Base-by-base conservation (phyloP, 2,329 filamentous ascomycete genomes). In the Colletotrichum sp. region DNA sequence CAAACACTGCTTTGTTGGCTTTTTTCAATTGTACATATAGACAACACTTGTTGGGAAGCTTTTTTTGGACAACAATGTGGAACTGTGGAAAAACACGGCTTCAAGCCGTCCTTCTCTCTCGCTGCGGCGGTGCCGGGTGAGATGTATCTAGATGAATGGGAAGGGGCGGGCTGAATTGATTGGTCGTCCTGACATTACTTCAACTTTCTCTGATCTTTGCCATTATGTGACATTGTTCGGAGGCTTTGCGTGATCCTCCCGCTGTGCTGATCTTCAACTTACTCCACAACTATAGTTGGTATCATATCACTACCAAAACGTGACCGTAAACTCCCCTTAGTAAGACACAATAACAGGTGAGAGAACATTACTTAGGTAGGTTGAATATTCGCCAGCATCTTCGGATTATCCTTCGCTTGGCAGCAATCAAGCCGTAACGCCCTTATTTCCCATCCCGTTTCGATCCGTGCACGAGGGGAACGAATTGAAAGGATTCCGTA, bases 21-120 rank as follows among this genome's bases (percentile, higher is more conserved):
- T 52, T 69, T 71, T 72, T 76, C 73, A 74, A 28, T 62, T 52
- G 74, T 76, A 76, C 49, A 76, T 74, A 76, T 76, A 65, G 28
- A 71, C 55, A 15, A 64, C 30, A 36, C 9, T 66, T 65, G 73
- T 69, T 69, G 49, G 64, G 44, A 24, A 52, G 12, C 3, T 52
- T 65, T 65, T 65, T 49, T 60, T 74, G 74, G 69, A 76, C 59
- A 76, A 52, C 62, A 63, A 26, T 21, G 64, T 69, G 64, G 71
- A 69, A 16, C 9, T 44, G 52, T 72, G 36, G 63, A 68, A 28
- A 39, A 39, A 39, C 21, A n/a, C 10, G n/a, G 34, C 62, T 64
- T 64, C 34, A 36, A 64, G 21, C 32, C 70, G 36, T 74, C 62
- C n/a, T 24, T n/a, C 44, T 21, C 44, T 49, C 44, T 71, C 36